A percentile compares a stretch with the other conserved stretches of the same genome.
Evolutionary conservation across 805 yeast genomes (phyloP).

Genomic region (Candida ipomoeae): DNA sequence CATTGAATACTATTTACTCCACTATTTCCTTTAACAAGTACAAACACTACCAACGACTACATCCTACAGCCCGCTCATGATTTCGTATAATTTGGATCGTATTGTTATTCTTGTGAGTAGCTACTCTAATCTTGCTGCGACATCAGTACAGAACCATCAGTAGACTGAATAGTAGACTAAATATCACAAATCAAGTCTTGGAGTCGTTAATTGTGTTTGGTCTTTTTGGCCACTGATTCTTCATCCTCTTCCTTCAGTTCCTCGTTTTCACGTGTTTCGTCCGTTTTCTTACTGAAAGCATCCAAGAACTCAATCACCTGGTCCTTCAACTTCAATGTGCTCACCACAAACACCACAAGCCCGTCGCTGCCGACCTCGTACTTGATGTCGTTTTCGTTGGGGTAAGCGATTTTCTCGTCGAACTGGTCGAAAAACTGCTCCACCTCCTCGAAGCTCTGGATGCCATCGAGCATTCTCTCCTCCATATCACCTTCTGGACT

Average conservation of each 20-base stretch:
- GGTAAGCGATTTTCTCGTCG: slow-evolving; percentile 48
- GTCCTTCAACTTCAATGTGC: slow-evolving; percentile 33
- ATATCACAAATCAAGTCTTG: no score
- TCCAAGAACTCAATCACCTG: slow-evolving; percentile 43
- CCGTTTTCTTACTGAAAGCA: slow-evolving; percentile 20
- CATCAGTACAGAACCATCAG: no score
- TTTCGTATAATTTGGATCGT: no score
- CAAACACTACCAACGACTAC: no score
- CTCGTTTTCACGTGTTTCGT: neutral
- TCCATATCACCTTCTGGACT: slow-evolving; percentile 44
- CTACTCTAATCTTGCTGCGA: no score
- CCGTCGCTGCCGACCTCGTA: slow-evolving; percentile 63
- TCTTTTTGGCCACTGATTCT: slow-evolving; percentile 4
- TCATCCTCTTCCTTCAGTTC: neutral
- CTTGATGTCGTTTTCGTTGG: slow-evolving; percentile 51
- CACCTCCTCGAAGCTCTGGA: slow-evolving; percentile 45
- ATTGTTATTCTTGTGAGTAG: no score
- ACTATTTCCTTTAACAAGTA: no score
- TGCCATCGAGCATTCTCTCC: slow-evolving; percentile 43
- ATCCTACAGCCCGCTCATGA: no score
- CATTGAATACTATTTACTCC: no score
- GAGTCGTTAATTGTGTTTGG: neutral
- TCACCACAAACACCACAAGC: slow-evolving; percentile 52
- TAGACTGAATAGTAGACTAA: no score
- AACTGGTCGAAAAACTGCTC: slow-evolving; percentile 51